Evolutionary conservation across 2,329 filamentous ascomycete genomes (phyloP).

Genomic region (Epichloe sp.): DNA sequence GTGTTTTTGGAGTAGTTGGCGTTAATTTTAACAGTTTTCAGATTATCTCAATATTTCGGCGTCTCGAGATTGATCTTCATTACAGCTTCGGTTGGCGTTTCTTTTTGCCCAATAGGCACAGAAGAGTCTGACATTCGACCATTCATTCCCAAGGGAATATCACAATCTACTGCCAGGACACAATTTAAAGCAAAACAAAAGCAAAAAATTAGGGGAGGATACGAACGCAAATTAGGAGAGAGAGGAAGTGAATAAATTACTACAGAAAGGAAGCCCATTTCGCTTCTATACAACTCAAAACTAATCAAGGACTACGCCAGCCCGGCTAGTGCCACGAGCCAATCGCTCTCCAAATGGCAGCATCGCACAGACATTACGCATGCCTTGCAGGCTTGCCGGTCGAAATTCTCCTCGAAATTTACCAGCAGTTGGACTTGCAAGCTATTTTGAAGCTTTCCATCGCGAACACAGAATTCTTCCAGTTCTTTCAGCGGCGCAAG

Average conservation of each 20-base stretch:
- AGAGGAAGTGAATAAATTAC: not conserved
- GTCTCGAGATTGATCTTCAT: not conserved
- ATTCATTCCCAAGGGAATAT: not conserved
- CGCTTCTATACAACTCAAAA: not conserved
- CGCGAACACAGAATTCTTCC: slow-evolving; percentile 23
- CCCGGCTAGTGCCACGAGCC: not conserved
- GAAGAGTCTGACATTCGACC: not conserved
- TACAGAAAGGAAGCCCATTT: not conserved
- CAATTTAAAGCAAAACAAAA: not conserved
- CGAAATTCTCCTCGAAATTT: slow-evolving; percentile 36
- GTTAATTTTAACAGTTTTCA: not conserved
- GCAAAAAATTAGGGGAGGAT: not conserved
- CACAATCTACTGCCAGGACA: not conserved
- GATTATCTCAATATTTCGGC: not conserved
- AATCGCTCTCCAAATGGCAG: slow-evolving; percentile 9
- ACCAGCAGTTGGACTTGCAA: slow-evolving; percentile 28
- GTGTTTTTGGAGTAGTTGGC: not conserved
- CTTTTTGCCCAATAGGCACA: not conserved
- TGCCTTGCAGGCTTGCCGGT: slow-evolving; percentile 24
- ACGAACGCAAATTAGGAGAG: not conserved
- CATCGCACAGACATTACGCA: slow-evolving; percentile 5
- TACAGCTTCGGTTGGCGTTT: slow-evolving; percentile 9
- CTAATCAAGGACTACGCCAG: not conserved
- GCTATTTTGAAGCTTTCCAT: slow-evolving; percentile 27
- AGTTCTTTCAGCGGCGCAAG: slow-evolving; percentile 29